phyloP scores from a whole-genome alignment of 2,329 filamentous ascomycete species.

The Fusarium globosum region DNA sequence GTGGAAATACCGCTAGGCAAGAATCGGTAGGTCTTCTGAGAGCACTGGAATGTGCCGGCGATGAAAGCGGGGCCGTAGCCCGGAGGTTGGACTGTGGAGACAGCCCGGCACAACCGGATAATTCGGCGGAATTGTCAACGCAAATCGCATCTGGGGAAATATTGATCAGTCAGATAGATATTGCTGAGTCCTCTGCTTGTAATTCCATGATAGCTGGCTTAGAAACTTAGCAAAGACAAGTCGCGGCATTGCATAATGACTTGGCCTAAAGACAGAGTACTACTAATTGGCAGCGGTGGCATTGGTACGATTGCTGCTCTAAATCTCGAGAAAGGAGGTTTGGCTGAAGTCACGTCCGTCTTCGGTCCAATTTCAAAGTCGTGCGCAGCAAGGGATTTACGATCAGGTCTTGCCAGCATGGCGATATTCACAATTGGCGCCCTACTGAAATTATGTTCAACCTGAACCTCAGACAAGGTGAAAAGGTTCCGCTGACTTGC shows the following conservation, averaged over 20 bases:
- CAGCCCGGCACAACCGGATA: neutral
- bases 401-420: neutral
- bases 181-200: fast-evolving
- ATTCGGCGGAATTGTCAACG: fast-evolving
- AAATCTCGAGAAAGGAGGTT: neutral
- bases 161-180: neutral
- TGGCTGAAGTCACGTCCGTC: neutral
- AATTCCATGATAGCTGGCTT: fast-evolving
- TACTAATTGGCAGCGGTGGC: neutral
- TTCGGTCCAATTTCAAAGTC: neutral
- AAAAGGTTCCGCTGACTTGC: fast-evolving
- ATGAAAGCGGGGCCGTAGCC: neutral
- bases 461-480: neutral
- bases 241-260: neutral
- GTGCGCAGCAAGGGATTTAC: neutral
- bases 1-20: neutral
- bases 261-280: neutral
- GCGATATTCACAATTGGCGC: neutral
- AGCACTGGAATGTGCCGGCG: neutral
- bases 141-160: neutral
- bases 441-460: neutral
- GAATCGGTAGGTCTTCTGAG: neutral
- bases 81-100: neutral
- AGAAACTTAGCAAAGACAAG: neutral
- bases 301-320: neutral